A percentile compares a stretch with the other conserved stretches of the same genome.
These are phyloP conservation scores for Rhodamnia rubescens DNA, from an alignment of 345 rosid genomes.

Conservation along the genomic window DNA sequence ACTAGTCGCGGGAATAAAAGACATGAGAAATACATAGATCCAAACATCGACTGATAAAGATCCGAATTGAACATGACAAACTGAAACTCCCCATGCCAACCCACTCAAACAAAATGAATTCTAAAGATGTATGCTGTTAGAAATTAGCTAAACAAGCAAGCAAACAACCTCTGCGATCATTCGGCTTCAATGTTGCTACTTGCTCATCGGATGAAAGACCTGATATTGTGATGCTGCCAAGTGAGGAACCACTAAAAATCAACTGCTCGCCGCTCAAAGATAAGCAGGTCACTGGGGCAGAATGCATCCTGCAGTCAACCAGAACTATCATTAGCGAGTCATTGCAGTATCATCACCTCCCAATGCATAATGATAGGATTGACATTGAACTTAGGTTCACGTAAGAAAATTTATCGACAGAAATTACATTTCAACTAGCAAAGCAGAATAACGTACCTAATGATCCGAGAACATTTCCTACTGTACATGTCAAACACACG, in stretches of 20 bases:
- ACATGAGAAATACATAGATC: not conserved
- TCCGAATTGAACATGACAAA: not conserved
- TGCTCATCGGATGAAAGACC: conserved; percentile 52
- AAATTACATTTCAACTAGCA: not conserved
- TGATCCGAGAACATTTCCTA: conserved; percentile 63
- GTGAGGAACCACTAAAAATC: conserved; percentile 60
- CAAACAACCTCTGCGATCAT: conserved; percentile 46
- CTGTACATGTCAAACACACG: conserved; percentile 93
- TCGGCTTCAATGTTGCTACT: conserved; percentile 54
- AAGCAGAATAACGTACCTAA: conserved; percentile 30
- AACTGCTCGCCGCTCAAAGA: conserved; percentile 56
- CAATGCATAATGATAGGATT: not conserved
- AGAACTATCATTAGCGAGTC: not conserved
- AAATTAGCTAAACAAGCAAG: not conserved
- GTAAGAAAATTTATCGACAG: not conserved
- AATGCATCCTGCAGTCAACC: conserved; percentile 48
- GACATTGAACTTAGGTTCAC: not conserved
- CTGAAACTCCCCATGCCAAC: not conserved
- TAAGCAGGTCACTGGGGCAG: conserved; percentile 64
- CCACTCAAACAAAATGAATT: not conserved
- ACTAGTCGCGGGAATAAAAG: not conserved
- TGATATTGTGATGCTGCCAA: conserved; percentile 59
- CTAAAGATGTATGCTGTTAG: not conserved
- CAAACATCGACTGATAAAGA: not conserved
- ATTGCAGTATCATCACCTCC: not conserved